A percentile compares a stretch with the other conserved stretches of the same genome.
These are phyloP conservation scores for Colletotrichum spinosum DNA, from an alignment of 2,329 filamentous ascomycete genomes.

Conservation along the genomic window DNA sequence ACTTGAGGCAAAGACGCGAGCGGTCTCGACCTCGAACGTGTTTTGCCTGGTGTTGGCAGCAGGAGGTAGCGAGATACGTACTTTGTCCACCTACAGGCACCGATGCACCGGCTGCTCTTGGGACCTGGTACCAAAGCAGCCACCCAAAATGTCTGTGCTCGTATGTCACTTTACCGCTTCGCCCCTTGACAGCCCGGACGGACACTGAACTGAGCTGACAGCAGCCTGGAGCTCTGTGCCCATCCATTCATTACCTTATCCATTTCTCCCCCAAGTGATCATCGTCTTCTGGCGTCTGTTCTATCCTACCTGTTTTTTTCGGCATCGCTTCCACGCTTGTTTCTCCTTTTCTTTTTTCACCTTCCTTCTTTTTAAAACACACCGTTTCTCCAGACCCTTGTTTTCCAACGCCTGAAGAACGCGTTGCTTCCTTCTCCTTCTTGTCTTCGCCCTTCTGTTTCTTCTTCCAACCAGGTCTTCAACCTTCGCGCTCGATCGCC, in stretches of 20 bases:
- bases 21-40: neutral
- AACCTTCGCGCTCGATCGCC: neutral
- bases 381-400: neutral
- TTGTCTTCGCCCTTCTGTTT: constrained; percentile 1
- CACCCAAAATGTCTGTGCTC: constrained; percentile 27
- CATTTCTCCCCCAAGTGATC: neutral
- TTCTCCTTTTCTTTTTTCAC: constrained; percentile 8
- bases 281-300: constrained; percentile 22
- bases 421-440: constrained; percentile 14
- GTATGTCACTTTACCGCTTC: constrained; percentile 30
- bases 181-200: constrained; percentile 30
- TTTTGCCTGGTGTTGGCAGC: neutral
- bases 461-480: constrained; percentile 1
- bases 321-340: constrained; percentile 14
- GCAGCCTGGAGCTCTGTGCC: no score
- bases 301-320: constrained; percentile 1
- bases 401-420: constrained; percentile 2
- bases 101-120: no score
- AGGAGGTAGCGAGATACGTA: neutral
- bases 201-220: no score
- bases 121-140: neutral
- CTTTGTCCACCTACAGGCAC: no score
- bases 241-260: no score
- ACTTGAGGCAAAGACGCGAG: no score
- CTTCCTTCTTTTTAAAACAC: constrained; percentile 16